Evolutionary conservation across 23 red algal species (phyloP).

Genomic region (Cyanidiococcus yangmingshanensis): DNA sequence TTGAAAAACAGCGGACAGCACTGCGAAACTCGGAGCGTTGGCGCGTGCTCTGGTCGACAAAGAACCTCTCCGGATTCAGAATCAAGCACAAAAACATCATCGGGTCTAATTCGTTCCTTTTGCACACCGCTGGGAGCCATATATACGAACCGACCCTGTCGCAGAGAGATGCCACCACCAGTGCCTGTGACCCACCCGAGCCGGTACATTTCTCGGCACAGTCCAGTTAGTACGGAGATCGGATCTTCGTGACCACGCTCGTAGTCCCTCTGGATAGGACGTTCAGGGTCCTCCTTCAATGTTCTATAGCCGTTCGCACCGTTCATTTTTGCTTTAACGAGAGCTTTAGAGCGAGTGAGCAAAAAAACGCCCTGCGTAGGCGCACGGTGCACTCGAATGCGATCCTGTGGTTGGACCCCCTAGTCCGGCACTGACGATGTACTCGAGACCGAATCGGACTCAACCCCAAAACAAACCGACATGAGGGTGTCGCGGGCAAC

Average conservation of each 20-base stretch:
- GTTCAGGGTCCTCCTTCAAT: neutral
- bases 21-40: slow-evolving; percentile 21
- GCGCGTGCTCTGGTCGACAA: neutral
- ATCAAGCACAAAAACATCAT: slow-evolving; percentile 37
- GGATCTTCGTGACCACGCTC: slow-evolving; percentile 6
- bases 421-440: neutral
- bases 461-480: neutral
- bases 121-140: slow-evolving; percentile 37
- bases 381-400: too few species aligned
- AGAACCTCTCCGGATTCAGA: neutral
- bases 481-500: neutral
- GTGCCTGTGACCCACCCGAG: slow-evolving; percentile 28
- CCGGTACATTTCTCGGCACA: neutral
- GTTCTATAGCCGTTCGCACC: neutral
- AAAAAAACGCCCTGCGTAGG: too few species aligned
- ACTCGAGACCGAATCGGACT: neutral
- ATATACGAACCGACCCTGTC: slow-evolving; percentile 24
- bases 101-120: slow-evolving; percentile 25
- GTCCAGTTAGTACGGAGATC: slow-evolving; percentile 11
- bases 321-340: neutral
- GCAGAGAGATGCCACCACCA: slow-evolving; percentile 33
- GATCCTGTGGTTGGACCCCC: too few species aligned
- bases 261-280: neutral
- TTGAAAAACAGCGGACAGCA: slow-evolving; percentile 31
- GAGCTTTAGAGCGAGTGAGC: too few species aligned